Evolutionary conservation across 2,329 filamentous ascomycete species (phyloP), one percentile per base, ranked within the genome.

Genomic region (Hypoxylon sp.): DNA sequence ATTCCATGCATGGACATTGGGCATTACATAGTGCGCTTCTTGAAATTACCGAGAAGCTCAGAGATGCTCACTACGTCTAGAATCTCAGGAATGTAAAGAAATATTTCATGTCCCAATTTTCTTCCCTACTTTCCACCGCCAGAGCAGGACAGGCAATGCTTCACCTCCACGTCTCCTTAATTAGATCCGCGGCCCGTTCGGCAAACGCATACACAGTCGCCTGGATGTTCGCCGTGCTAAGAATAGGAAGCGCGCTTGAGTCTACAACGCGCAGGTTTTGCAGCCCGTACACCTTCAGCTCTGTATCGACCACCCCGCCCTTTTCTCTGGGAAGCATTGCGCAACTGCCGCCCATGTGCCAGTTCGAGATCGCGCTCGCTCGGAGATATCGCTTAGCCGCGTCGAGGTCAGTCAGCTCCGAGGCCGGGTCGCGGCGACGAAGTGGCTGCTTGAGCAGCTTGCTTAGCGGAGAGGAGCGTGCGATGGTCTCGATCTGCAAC

Each of bases 361-460:
- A 69, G 63, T 48, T 70, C 45, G 48, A 72, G 49, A 49, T 67
- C 45, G 21, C 61, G 10, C 20, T 24, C 7, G 35, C 3, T 3
- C 38, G 33, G 6, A 63, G 21, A 13, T 55, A 63, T 11, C 55
- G 37, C 4, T 53, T 55, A 4, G 71, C 72, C n/a, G 42, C 35
- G 1, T 57, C 38, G 1, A 56, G 4, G 43, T 23, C 42, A n/a
- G 43, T 21, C 3, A 60, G 17, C 18, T 41, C 4, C n/a, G 57
- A 47, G n/a, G 33, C 27, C 3, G 59, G 37, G 9, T 48, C n/a
- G 3, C 27, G 48, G 6, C 7, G 15, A 11, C 13, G 27, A 4
- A 48, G 43, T 0, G 60, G 60, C 21, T 48, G 55, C 7, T 58
- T 63, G 46, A 72, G 27, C 27, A 65, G 40, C 15, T 42, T 35